Percentiles rank a stretch among this genome's conserved stretches.
Evolutionary conservation across 805 yeast genomes (phyloP).

Genomic region (Kodamaea jinghongensis): DNA sequence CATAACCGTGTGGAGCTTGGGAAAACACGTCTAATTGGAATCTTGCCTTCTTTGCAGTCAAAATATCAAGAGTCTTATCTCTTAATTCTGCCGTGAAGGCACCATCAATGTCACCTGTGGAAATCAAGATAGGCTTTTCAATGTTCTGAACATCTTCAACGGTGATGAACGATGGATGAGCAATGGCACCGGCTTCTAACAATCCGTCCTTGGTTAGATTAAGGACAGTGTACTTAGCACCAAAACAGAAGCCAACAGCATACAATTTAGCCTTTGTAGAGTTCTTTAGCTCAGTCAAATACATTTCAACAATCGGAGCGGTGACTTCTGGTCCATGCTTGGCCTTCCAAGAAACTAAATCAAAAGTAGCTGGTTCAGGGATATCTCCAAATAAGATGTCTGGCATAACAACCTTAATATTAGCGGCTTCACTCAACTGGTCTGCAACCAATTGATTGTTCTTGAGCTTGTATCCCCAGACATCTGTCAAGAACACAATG

Average conservation of each 20-base stretch:
- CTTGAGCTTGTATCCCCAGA: conserved; percentile 27
- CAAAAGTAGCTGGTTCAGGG: conserved; percentile 11
- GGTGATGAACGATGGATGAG: conserved; percentile 78
- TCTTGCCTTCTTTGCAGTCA: conserved; percentile 44
- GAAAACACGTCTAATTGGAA: conserved; percentile 63
- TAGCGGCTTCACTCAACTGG: conserved; percentile 14
- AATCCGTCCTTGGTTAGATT: conserved; percentile 30
- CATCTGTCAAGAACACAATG: conserved; percentile 28
- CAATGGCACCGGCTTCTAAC: conserved; percentile 65
- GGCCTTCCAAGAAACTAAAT: conserved; percentile 7
- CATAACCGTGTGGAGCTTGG: conserved; percentile 73
- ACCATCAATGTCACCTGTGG: conserved; percentile 71
- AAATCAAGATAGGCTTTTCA: conserved; percentile 59
- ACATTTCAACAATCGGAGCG: conserved; percentile 12
- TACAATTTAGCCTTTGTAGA: conserved; percentile 8
- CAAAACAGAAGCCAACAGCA: conserved; percentile 26
- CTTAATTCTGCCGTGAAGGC: conserved; percentile 66
- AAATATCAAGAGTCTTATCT: conserved; percentile 55
- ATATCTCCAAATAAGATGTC: conserved; percentile 30
- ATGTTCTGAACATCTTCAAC: conserved; percentile 63
- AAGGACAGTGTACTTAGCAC: conserved; percentile 24
- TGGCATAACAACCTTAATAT: conserved; percentile 26
- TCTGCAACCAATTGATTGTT: conserved; percentile 31
- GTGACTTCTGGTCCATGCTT: conserved; percentile 13
- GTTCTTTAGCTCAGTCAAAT: conserved; percentile 7